Base-by-base conservation (phyloP, 768 basidiomycete species). In the Panaeolus cyanescens region DNA sequence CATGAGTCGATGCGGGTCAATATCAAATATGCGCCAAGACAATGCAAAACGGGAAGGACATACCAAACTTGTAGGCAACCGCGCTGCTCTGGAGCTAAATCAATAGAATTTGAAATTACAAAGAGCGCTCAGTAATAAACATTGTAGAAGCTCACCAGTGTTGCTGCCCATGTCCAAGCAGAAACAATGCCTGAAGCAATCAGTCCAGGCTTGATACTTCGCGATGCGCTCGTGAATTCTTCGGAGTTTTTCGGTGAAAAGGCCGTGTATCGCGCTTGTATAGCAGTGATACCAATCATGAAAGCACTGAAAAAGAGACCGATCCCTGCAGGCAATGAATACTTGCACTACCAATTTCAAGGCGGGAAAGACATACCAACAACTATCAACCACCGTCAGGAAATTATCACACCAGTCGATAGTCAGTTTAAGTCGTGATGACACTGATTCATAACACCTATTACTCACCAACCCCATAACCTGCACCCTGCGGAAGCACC, bases 111-210 rank as follows among this genome's bases (percentile, higher is more conserved):
- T 45, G 57, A 31, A 25, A 53, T 25, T 7, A 55, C 15, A 12
- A 59, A 7, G 32, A 55, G 19, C 22, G 57, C 6, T 30, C 61
- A 36, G 25, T 19, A 40, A 2, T 5, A 19, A 22, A 9, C 8
- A 28, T 3, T n/a, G 33, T 28, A 34, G 32, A n/a, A 32, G 59
- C 78, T 61, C 59, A 88, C 89, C 61, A 92, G 73, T 0, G 90
- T 92, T 19, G 90, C 91, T 2, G 90, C 90, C 80, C 89, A 92
- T n/a, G 93, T 95, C 93, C 94, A 96, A 0, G 95, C 93, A 19
- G 88, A 90, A 20, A 96, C 94, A 61, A 97, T 96, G 1, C 95
- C 95, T 30, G 92, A 87, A 0, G 95, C 94, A 61, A 97, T 95
- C 45, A 98, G 80, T 12, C 95, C 95, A 7, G 96, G 93, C 65